Evolutionary conservation across 345 rosid species (phyloP), one percentile per base, ranked within the genome.

Genomic region (Gossypium thurberi): DNA sequence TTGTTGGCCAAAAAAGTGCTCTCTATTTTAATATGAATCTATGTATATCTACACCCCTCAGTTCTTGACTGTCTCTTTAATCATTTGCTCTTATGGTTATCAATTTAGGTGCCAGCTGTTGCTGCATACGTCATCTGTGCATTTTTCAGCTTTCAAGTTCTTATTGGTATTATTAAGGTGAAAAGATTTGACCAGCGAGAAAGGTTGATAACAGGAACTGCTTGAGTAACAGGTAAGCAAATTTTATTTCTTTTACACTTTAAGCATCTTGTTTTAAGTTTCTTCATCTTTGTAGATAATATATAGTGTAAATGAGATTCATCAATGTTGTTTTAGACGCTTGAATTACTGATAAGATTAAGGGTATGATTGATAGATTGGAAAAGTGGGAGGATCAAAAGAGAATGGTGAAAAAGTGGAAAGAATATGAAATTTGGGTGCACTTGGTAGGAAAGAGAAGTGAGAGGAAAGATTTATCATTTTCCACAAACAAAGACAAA

Each of bases 131-230:
- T 13, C 40, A 26, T 83, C 0, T 94, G 97, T 75, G 91, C 97
- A 61, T 87, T 91, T 82, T 94, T 94, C 47, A 70, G 93, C 76
- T 80, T 91, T 76, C 97, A 94, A 86, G 89, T 89, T 23, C 63
- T 59, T 59, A 59, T 59, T 6, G 98, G 98, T 68, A 37, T 94
- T 59, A 74, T 94, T 72, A 92, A 90, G 81, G 93, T 94, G 65
- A 92, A 90, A 75, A 90, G 82, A 64, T 82, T 94, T 8, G 97
- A 94, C 65, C 89, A 87, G 81, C 90, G 84, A 63, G 98, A 94
- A 82, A 90, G 83, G 77, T 78, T 94, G 75, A 90, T 94, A 73
- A 87, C 97, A 6, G 98, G 98, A 83, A 94, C 95, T 76, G 97
- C 98, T 68, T 94, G 82, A 77, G 53, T 42, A 73, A 40, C 68